Percentiles rank a stretch among this genome's conserved stretches.
Evolutionary conservation across 75 land plant genomes (phyloP).

Genomic region (Picea sitchensis): DNA sequence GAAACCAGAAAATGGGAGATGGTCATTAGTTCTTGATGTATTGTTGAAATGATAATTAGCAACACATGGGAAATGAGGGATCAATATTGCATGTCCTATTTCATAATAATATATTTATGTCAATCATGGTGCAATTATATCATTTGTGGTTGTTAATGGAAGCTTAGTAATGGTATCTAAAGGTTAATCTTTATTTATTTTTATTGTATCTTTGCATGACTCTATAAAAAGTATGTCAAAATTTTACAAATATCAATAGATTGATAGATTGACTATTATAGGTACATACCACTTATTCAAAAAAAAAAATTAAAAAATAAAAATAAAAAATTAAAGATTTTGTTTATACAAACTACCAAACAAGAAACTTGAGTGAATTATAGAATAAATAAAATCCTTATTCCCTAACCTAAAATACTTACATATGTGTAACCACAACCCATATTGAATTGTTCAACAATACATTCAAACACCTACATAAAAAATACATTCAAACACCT

Average conservation of each 20-base stretch:
- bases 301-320: too few species aligned
- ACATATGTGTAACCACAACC: slow-evolving; percentile 98
- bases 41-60: background rate
- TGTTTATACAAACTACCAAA: background rate
- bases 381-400: background rate
- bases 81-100: slow-evolving; percentile 45
- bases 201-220: slow-evolving; percentile 50
- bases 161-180: background rate
- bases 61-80: background rate
- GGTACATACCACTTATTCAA: background rate
- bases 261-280: background rate
- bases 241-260: background rate
- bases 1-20: background rate
- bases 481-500: slow-evolving; percentile 96
- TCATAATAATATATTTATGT: slow-evolving; percentile 41
- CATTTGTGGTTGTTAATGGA: slow-evolving; percentile 15
- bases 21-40: background rate
- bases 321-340: too few species aligned
- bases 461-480: slow-evolving; percentile 87
- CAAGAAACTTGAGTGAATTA: background rate
- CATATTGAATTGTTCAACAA: slow-evolving; percentile 95
- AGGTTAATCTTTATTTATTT: slow-evolving; percentile 1
- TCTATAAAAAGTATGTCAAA: slow-evolving; percentile 32
- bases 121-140: slow-evolving; percentile 22
- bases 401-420: slow-evolving; percentile 36